Conservation (phyloP, 192 early-diverging fungal species). For the Dispira simplex region DNA sequence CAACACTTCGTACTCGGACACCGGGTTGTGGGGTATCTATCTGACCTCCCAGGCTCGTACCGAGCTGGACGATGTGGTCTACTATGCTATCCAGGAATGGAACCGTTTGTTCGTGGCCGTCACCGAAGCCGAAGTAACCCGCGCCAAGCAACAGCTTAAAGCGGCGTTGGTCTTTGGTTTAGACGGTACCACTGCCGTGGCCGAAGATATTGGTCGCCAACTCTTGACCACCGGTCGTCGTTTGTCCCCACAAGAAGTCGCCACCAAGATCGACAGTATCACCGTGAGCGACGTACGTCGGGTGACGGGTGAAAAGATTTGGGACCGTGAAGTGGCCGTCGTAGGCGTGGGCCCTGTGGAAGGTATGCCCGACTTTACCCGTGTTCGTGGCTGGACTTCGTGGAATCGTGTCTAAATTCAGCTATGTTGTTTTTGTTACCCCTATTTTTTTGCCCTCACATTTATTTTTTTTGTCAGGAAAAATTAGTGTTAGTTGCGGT, state of each 20-base stretch:
- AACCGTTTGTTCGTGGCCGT: slow-evolving; percentile 69
- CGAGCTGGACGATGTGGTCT: slow-evolving; percentile 73
- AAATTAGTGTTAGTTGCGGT: too few relatives aligned
- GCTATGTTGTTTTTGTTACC: too few relatives aligned
- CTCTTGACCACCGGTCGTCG: slow-evolving; percentile 85
- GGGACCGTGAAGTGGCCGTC: slow-evolving; percentile 71
- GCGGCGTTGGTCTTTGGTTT: slow-evolving; percentile 77
- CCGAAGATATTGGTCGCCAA: slow-evolving; percentile 97
- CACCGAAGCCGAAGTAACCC: slow-evolving; percentile 81
- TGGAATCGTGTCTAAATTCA: slow-evolving; percentile 46
- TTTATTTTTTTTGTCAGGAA: too few relatives aligned
- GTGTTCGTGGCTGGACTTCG: slow-evolving; percentile 76
- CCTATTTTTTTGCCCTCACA: too few relatives aligned
- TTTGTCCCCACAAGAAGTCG: slow-evolving; percentile 77
- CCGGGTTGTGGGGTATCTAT: slow-evolving; percentile 95
- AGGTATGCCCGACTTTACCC: slow-evolving; percentile 76
- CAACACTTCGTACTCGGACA: slow-evolving; percentile 98
- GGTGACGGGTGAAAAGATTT: slow-evolving; percentile 76
- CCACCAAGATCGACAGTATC: slow-evolving; percentile 67
- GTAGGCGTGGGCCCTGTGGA: slow-evolving; percentile 83
- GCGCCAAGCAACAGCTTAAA: slow-evolving; percentile 98
- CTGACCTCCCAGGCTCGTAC: slow-evolving; percentile 67
- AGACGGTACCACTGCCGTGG: slow-evolving; percentile 88
- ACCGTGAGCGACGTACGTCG: slow-evolving; percentile 76
- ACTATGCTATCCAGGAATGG: slow-evolving; percentile 88